Evolutionary conservation across 345 rosid species (phyloP), one percentile per base, ranked within the genome.

Genomic region (Euclidium syriacum): DNA sequence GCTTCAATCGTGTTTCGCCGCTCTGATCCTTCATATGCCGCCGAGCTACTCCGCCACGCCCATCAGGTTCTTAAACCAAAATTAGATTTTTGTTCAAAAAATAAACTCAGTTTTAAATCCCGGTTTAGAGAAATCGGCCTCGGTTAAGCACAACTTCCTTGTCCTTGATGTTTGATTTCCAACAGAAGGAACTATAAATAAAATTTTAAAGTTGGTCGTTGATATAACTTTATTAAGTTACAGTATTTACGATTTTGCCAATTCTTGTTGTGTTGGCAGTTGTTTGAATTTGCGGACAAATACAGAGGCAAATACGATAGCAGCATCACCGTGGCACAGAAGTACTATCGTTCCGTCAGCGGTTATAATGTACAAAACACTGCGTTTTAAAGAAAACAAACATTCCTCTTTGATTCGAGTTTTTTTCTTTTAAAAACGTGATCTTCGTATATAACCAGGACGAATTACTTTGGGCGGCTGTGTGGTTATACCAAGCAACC

Each of bases 241-340:
- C 10, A 8, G 1, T 52, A 41, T 54, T 52, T n/a, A 10, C 4
- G 32, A n/a, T 36, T 19, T 56, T 24, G 49, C 16, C 14, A 69
- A 12, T 17, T 27, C 20, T 47, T 15, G 5, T 47, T 15, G 5
- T 2, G 39, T 23, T 47, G 52, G 17, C 94, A 92, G 98, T 75
- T 92, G 10, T 92, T 92, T 50, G 89, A 80, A 39, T 89, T 92
- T 53, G 98, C 95, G 12, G 95, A 92, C 81, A 92, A 85, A 51
- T 85, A 88, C 81, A 80, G 96, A 43, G 96, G 96, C 55, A 92
- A 92, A 67, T 89, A 92, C 51, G 96, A 88, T 72, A 65, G 91
- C 71, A 89, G 96, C 80, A 85, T 92, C 27, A 78, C 81, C 2
- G 92, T 82, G 33, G 98, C 87, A 9, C 95, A 85, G 26, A 86